These are phyloP conservation scores for Tulasnella sp. DNA, from an alignment of 768 basidiomycete species.

Conservation along the genomic window DNA sequence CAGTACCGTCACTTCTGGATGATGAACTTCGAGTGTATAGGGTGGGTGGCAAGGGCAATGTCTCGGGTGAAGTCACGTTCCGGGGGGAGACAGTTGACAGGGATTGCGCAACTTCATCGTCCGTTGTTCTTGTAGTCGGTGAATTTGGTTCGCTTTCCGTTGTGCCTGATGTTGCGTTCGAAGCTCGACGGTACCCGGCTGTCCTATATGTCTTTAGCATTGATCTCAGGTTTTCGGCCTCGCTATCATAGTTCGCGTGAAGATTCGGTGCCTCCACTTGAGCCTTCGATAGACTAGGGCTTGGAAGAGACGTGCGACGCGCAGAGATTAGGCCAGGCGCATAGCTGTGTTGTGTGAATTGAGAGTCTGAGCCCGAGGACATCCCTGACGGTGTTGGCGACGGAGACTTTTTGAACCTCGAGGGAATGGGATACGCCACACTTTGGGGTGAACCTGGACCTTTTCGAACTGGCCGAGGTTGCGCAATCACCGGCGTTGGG, in stretches of 20 bases:
- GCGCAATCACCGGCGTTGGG: neutral
- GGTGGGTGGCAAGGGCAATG: neutral
- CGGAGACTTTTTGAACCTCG: slow-evolving; percentile 10
- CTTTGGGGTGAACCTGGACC: slow-evolving; percentile 4
- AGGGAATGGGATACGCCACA: slow-evolving; percentile 20
- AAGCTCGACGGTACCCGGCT: slow-evolving; percentile 3
- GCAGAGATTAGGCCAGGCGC: slow-evolving; percentile 38
- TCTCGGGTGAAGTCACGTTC: neutral
- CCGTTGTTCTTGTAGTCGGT: neutral
- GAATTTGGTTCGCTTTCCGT: slow-evolving; percentile 11
- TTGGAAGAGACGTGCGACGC: slow-evolving; percentile 60
- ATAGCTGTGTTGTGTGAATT: neutral
- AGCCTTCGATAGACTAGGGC: slow-evolving; percentile 70
- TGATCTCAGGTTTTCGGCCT: slow-evolving; percentile 73
- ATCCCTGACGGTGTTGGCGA: slow-evolving; percentile 19
- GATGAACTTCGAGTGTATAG: neutral
- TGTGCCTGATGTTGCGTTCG: neutral
- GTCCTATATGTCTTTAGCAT: slow-evolving; percentile 57
- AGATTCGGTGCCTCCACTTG: slow-evolving; percentile 77
- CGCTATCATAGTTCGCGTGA: slow-evolving; percentile 80
- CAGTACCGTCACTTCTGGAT: neutral
- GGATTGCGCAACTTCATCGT: neutral
- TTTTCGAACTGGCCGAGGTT: slow-evolving; percentile 2
- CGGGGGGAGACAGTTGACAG: neutral
- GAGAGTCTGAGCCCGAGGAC: slow-evolving; percentile 12